These are phyloP conservation scores for Aspergillus luchuensis DNA, from an alignment of 2,329 filamentous ascomycete genomes.

Conservation along the genomic window DNA sequence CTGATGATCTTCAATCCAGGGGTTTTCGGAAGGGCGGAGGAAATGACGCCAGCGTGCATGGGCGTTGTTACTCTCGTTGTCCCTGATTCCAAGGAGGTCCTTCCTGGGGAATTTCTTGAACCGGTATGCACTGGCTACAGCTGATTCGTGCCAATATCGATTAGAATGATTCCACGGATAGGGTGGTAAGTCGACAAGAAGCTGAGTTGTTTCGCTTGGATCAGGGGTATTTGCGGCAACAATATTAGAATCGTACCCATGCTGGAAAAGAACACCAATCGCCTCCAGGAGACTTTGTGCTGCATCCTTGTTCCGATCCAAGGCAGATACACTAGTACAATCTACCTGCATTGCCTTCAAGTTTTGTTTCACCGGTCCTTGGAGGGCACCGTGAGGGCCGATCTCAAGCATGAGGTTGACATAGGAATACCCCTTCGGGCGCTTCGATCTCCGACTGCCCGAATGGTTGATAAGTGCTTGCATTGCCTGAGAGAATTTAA, in stretches of 20 bases:
- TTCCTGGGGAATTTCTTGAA: neutral
- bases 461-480: neutral
- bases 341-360: neutral
- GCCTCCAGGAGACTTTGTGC: neutral
- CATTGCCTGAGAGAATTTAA: neutral
- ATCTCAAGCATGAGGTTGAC: neutral
- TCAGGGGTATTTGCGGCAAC: neutral
- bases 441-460: neutral
- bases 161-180: neutral
- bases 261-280: neutral
- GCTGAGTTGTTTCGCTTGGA: neutral
- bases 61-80: neutral
- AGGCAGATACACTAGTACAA: neutral
- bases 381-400: neutral
- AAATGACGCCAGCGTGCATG: neutral
- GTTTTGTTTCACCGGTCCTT: neutral
- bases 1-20: neutral
- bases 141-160: neutral
- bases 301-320: neutral
- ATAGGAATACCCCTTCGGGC: neutral
- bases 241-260: neutral
- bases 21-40: neutral
- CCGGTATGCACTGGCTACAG: neutral
- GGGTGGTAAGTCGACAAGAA: neutral
- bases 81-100: neutral